A percentile compares a stretch with the other conserved stretches of the same genome.
phyloP scores from a whole-genome alignment of 2,329 filamentous ascomycete genomes.

The Coniochaeta hoffmannii region DNA sequence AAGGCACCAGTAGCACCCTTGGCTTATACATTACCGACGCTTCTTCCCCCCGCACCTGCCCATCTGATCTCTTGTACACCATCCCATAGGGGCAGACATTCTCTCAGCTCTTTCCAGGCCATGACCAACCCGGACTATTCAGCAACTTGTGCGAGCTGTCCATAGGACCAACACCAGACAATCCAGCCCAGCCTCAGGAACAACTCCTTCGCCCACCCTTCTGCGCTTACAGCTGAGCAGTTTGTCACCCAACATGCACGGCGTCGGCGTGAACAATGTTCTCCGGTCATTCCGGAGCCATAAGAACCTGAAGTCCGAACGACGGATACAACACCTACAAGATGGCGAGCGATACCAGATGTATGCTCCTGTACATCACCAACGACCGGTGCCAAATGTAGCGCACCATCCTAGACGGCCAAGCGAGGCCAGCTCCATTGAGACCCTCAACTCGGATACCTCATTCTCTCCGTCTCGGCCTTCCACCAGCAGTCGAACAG shows the following conservation, averaged over 20 bases:
- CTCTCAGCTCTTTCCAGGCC: background rate
- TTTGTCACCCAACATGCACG: background rate
- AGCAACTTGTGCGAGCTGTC: background rate
- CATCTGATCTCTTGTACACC: background rate
- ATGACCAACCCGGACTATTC: background rate
- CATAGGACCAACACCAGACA: background rate
- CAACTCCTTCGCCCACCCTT: background rate
- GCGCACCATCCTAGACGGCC: background rate
- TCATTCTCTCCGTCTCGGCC: background rate
- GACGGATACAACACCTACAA: background rate
- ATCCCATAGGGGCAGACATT: background rate
- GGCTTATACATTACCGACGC: background rate
- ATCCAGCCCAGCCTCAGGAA: background rate
- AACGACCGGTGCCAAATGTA: background rate
- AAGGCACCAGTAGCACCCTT: background rate
- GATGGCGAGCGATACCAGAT: background rate
- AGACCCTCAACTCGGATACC: background rate
- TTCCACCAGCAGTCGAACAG: background rate
- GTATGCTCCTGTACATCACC: background rate
- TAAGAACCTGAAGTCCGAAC: background rate
- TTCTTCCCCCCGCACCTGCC: background rate
- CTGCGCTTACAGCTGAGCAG: background rate
- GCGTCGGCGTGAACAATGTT: background rate
- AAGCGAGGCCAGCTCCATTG: background rate
- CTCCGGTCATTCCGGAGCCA: constrained; percentile 2